Evolutionary conservation across 371 early-diverging fungal species (phyloP).

Genomic region (Entomophthora muscae): DNA sequence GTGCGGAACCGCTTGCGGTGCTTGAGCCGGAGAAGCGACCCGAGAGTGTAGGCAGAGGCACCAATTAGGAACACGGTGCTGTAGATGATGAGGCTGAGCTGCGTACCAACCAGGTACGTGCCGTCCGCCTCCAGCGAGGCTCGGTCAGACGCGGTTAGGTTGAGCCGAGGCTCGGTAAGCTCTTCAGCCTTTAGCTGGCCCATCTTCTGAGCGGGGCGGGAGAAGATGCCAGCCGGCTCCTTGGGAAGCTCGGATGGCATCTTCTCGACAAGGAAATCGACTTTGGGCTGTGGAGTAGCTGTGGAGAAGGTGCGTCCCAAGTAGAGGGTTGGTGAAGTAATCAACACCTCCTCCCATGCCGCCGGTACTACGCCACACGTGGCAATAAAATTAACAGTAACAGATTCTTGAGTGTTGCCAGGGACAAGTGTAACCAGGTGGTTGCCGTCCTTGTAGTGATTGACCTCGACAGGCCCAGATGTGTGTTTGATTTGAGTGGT

Average conservation of each 20-base stretch:
- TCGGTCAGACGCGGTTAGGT: background rate
- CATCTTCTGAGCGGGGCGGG: background rate
- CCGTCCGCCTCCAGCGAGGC: background rate
- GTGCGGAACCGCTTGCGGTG: background rate
- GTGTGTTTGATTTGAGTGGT: background rate
- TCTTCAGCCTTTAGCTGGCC: background rate
- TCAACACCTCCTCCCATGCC: background rate
- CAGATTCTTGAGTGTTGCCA: background rate
- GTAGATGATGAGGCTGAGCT: background rate
- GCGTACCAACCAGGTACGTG: slow-evolving; percentile 1
- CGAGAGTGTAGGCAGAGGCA: background rate
- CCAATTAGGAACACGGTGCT: background rate
- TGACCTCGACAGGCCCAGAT: background rate
- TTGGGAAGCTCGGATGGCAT: background rate
- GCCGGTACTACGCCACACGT: background rate
- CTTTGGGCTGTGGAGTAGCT: background rate
- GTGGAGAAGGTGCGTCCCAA: background rate
- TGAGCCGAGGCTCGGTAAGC: background rate
- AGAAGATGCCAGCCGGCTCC: background rate
- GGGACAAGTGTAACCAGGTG: background rate
- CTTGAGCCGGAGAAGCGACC: background rate
- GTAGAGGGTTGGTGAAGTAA: background rate
- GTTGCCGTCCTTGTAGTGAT: background rate
- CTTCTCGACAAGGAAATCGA: background rate
- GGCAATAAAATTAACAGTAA: background rate